These are phyloP conservation scores for Phytophthora niederhauseri DNA, from an alignment of 352 stramenopile genomes.

Conservation along the genomic window DNA sequence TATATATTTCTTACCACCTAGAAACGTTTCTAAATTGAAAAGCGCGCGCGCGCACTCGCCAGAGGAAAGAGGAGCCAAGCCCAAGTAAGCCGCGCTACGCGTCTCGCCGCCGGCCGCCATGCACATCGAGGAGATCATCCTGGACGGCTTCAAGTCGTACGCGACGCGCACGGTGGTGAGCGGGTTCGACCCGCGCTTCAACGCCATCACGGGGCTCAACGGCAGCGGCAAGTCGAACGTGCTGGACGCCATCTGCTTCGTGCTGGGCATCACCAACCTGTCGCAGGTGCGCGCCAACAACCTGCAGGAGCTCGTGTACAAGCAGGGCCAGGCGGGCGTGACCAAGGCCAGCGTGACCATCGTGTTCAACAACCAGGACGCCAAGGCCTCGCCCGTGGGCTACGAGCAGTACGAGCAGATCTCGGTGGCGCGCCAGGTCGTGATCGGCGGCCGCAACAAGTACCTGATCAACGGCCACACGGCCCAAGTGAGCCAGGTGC, in stretches of 20 bases:
- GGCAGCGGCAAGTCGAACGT: slow-evolving; percentile 99
- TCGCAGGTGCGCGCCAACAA: slow-evolving; percentile 98
- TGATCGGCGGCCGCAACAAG: slow-evolving; percentile 99
- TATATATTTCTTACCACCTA: not conserved
- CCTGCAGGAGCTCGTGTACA: slow-evolving; percentile 99
- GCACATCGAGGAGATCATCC: slow-evolving; percentile 99
- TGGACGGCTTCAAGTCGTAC: slow-evolving; percentile 99
- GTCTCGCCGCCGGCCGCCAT: slow-evolving; percentile 59
- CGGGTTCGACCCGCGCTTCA: slow-evolving; percentile 99
- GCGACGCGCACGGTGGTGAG: slow-evolving; percentile 98
- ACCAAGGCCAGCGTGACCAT: slow-evolving; percentile 99
- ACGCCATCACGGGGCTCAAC: slow-evolving; percentile 99
- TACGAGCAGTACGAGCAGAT: slow-evolving; percentile 99
- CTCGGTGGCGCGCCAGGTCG: slow-evolving; percentile 98
- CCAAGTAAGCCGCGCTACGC: not conserved
- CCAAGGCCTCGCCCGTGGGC: slow-evolving; percentile 91
- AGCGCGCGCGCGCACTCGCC: not conserved
- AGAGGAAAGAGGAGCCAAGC: not conserved
- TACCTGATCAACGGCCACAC: slow-evolving; percentile 99
- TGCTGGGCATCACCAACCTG: slow-evolving; percentile 99
- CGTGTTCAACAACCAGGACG: slow-evolving; percentile 99
- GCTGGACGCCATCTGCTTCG: slow-evolving; percentile 99
- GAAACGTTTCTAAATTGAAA: not conserved
- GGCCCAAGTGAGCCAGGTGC: slow-evolving; percentile 97
- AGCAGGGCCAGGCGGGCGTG: slow-evolving; percentile 98